A percentile compares a stretch with the other conserved stretches of the same genome.
Evolutionary conservation across 148 eudicot species (phyloP).

Genomic region (Suaeda aralocaspica): DNA sequence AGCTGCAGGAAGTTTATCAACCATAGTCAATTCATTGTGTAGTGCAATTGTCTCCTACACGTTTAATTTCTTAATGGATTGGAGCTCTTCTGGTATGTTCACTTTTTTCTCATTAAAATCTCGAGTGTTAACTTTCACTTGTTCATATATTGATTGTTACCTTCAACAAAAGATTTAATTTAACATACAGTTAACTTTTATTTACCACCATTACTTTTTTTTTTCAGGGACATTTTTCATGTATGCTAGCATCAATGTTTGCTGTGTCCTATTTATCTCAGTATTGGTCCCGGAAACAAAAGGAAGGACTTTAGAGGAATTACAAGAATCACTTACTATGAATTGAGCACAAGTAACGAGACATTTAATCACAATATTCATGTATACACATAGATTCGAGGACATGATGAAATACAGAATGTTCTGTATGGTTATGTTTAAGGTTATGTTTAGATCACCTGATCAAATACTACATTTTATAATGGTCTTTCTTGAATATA

Average conservation of each 20-base stretch:
- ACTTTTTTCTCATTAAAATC: not conserved
- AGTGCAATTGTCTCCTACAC: conserved; percentile 30
- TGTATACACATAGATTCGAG: no score
- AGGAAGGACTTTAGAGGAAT: conserved; percentile 31
- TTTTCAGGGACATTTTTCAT: conserved; percentile 35
- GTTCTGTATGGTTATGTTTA: no score
- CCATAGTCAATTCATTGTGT: conserved; percentile 14
- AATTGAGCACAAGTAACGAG: no score
- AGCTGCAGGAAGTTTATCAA: conserved; percentile 36
- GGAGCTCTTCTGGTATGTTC: conserved; percentile 38
- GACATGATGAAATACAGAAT: no score
- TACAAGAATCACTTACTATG: conserved; percentile 22
- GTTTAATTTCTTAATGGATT: conserved; percentile 35
- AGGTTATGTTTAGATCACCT: no score
- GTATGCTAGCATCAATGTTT: conserved; percentile 17
- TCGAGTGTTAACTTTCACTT: no score
- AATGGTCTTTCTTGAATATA: no score
- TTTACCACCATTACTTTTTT: not conserved
- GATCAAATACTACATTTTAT: no score
- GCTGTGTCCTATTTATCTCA: conserved; percentile 19
- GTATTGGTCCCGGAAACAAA: conserved; percentile 37
- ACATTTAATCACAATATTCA: no score
- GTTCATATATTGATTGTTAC: no score
- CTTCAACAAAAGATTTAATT: not conserved
- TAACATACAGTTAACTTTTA: not conserved